Base-by-base conservation (phyloP, 768 basidiomycete genomes). In the Podaxis sp. region DNA sequence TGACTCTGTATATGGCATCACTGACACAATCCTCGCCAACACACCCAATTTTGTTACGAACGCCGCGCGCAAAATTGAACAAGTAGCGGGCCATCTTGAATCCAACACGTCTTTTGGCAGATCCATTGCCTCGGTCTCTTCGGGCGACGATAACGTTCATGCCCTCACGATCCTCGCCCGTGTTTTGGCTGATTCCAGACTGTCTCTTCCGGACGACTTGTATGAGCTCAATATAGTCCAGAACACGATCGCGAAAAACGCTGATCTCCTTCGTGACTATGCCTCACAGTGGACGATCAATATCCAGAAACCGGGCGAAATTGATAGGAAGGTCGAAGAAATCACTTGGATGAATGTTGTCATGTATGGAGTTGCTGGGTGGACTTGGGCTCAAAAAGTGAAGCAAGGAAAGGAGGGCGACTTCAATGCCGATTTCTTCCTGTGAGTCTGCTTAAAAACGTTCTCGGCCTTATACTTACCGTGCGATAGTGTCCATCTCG, bases 281-380 rank as follows among this genome's bases (percentile, higher is more conserved):
- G 79, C 73, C 15, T 71, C 71, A 8, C 66, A 76, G 47, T 87
- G 85, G 85, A 76, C 70, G 3, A 49, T 80, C 22, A 73, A 82
- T 59, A 72, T 46, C 61, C 64, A 40, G 63, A 75, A 57, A 66
- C 77, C 41, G 66, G 73, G 36, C 75, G 79, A 64, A 66, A 56
- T 85, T 5, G 76, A 79, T n/a, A 70, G 75, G 17, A 90, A 88
- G 70, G 76, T 87, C 25, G 85, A 87, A 65, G 89, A 92, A 66
- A 65, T 92, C 3, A 68, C 75, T 4, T 91, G 87, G 85, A 72
- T 80, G 17, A 79, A 76, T 49, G 74, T 74, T 0, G 60, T 88
- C n/a, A 65, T 87, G 22, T 91, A 86, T 64, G 85, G 79, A 1
- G 74, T 85, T 19, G 81, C 79, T 5, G 87, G 84, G 3, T 84